Evolutionary conservation across 352 stramenopile genomes (phyloP), one percentile per base, ranked within the genome.

Genomic region (Pythium folliculosum): DNA sequence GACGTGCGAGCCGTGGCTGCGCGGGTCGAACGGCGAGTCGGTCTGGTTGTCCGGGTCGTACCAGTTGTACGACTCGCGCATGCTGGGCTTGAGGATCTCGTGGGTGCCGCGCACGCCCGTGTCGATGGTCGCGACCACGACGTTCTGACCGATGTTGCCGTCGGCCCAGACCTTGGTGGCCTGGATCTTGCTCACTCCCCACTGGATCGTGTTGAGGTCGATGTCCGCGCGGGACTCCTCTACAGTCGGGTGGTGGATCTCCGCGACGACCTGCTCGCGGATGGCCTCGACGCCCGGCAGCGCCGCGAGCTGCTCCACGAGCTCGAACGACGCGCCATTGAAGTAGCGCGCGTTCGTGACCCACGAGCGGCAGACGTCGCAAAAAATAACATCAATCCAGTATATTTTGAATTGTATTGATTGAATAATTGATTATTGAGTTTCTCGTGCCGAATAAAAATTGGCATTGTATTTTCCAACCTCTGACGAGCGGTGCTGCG

Each of bases 1-100:
- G n/a, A 63, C 72, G 67, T 78, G 68, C 13, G 74, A 76, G 16
- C 74, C 74, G 62, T 81, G 74, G 52, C 67, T 63, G 27, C 71
- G 27, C 23, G 38, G 45, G 53, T 80, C 73, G 35, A 69, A 65
- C 7, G 73, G 74, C 21, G 44, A 14, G 19, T 37, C 49, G 19
- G 32, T 64, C 32, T 67, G 32, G 48, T 74, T 62, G 54, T 75
- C 65, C 14, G 73, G 69, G 60, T 79, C 71, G 61, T 65, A 75
- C 73, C 73, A 71, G 64, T 51, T 57, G 64, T 71, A 56, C 16
- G 37, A 40, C 22, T 45, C 48, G 51, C 49, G 50, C 45, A 68
- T 73, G 47, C 52, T 65, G 14, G 0, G 21, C 52, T 52, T 57
- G 32, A 78, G 22, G 10, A 59, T 25, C 21, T 71, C 54, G 58